Percentiles rank a stretch among this genome's conserved stretches.
These are phyloP conservation scores for Ilex aquifolium DNA, from an alignment of 257 asterid species.

Conservation along the genomic window DNA sequence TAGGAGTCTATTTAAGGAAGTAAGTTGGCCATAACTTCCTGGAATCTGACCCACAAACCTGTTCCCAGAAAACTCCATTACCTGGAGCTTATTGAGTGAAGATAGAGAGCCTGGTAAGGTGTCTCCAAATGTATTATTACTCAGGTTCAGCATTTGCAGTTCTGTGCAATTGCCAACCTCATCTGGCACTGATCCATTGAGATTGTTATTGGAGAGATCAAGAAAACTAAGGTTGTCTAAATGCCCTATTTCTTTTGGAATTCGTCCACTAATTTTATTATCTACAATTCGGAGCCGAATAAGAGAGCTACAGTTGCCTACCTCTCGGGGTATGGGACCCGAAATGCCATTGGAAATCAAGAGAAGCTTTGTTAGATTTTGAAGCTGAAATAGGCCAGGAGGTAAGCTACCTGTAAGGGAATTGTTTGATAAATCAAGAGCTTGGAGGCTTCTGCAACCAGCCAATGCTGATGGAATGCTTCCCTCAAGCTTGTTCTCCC, in stretches of 20 bases:
- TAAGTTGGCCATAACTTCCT: constrained; percentile 30
- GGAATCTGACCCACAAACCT: constrained; percentile 31
- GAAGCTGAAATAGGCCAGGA: constrained; percentile 26
- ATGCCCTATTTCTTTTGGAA: constrained; percentile 35
- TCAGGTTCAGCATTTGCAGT: constrained; percentile 34
- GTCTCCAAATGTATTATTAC: constrained; percentile 32
- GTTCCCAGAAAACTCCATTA: constrained; percentile 34
- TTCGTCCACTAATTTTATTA: constrained; percentile 30
- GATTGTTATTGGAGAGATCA: constrained; percentile 34
- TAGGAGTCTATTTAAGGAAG: constrained; percentile 33
- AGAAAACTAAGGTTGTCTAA: constrained; percentile 33
- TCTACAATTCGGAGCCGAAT: constrained; percentile 38
- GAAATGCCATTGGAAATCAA: constrained; percentile 41
- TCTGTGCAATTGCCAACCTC: constrained; percentile 34
- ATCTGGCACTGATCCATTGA: constrained; percentile 36
- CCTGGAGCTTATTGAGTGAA: constrained; percentile 33
- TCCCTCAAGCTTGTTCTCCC: constrained; percentile 45
- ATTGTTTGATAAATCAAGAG: constrained; percentile 37
- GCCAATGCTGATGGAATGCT: constrained; percentile 38
- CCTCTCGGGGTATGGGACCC: constrained; percentile 32
- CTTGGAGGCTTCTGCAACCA: constrained; percentile 33
- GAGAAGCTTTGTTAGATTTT: constrained; percentile 41
- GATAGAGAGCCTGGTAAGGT: constrained; percentile 27
- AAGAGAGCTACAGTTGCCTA: constrained; percentile 33
- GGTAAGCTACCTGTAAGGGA: constrained; percentile 45